Evolutionary conservation across 352 stramenopile genomes (phyloP).

Genomic region (Globisporangium camurandrum): DNA sequence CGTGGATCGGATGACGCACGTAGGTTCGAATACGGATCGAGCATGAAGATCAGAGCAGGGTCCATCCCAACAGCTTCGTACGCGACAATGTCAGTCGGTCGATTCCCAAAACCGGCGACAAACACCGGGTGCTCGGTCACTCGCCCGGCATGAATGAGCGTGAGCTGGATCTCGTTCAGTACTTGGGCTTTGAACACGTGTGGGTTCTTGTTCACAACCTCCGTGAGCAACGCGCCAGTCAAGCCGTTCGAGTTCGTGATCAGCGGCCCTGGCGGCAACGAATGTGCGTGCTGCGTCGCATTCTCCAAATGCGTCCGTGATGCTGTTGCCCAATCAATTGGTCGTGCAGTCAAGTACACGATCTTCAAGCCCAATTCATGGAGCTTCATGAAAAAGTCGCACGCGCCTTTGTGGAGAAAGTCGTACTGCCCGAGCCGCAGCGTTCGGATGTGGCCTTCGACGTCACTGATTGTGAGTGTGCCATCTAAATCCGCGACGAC

Average conservation of each 20-base stretch:
- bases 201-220: conserved; percentile 84
- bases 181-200: conserved; percentile 81
- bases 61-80: conserved; percentile 76
- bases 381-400: conserved; percentile 78
- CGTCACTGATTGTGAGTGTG: conserved; percentile 79
- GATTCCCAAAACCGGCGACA: conserved; percentile 82
- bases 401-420: conserved; percentile 68
- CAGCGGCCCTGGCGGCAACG: conserved; percentile 56
- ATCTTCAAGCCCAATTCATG: conserved; percentile 67
- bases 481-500: conserved; percentile 78
- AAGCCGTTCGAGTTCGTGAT: conserved; percentile 79
- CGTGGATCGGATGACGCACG: conserved; percentile 47
- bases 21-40: conserved; percentile 75
- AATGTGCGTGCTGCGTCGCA: conserved; percentile 45
- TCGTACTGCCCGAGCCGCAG: conserved; percentile 78
- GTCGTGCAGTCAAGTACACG: conserved; percentile 73
- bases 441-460: conserved; percentile 81
- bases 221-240: conserved; percentile 67
- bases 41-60: conserved; percentile 66
- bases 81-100: conserved; percentile 71
- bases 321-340: conserved; percentile 68
- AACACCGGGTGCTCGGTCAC: conserved; percentile 69
- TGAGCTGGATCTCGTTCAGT: conserved; percentile 75
- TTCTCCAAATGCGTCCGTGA: conserved; percentile 73
- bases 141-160: conserved; percentile 69